phyloP scores from a whole-genome alignment of 192 early-diverging fungal species.

The Entrophospora sp. region DNA sequence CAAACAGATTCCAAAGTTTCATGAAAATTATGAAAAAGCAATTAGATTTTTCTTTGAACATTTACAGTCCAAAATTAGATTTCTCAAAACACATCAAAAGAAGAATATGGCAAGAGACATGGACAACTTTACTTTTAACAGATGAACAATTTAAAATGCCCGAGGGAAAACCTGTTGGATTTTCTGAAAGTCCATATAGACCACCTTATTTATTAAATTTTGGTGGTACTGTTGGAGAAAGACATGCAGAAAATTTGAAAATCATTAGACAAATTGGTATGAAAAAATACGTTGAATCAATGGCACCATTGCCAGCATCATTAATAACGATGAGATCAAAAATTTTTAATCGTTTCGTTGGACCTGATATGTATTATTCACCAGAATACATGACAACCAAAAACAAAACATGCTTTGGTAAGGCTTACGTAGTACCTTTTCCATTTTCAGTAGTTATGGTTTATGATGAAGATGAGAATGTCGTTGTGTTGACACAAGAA shows the following conservation, averaged over 20 bases:
- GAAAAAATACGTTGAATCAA: conserved; percentile 33
- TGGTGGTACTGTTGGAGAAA: conserved; percentile 52
- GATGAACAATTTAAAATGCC: conserved; percentile 51
- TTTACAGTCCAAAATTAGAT: conserved; percentile 37
- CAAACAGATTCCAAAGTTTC: conserved; percentile 31
- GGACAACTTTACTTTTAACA: conserved; percentile 51
- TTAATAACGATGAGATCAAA: conserved; percentile 23
- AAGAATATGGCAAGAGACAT: conserved; percentile 64
- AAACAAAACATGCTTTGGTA: conserved; percentile 52
- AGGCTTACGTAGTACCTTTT: conserved; percentile 52
- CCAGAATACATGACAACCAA: conserved; percentile 38
- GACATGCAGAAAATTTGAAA: conserved; percentile 57
- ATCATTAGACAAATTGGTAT: conserved; percentile 49
- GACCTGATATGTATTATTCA: conserved; percentile 60
- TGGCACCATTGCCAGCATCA: conserved; percentile 30
- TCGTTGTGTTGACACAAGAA: conserved; percentile 41
- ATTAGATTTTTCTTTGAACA: conserved; percentile 39
- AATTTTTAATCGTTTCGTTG: conserved; percentile 42
- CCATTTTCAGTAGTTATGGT: conserved; percentile 58
- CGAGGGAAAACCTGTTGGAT: conserved; percentile 39
- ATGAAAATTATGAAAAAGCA: conserved; percentile 37
- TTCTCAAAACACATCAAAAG: conserved; percentile 33
- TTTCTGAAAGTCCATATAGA: conserved; percentile 40
- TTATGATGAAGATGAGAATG: conserved; percentile 51
- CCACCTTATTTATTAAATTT: conserved; percentile 62